phyloP scores from a whole-genome alignment of 1,284 basidiomycete species.

The Xanthoconium separans region DNA sequence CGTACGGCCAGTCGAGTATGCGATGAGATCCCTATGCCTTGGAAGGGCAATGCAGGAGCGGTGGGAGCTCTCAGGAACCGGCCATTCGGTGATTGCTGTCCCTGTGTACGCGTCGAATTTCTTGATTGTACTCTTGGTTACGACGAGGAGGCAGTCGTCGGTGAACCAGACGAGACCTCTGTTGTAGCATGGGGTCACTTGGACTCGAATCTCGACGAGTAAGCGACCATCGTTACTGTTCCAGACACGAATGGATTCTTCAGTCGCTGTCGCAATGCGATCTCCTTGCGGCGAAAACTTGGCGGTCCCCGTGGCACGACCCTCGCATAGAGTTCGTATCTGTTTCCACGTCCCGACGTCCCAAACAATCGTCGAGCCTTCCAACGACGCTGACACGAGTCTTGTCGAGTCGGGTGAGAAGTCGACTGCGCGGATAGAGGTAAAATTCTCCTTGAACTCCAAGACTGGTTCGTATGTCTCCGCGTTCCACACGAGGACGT shows the following conservation, averaged over 20 bases:
- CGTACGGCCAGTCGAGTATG: background rate
- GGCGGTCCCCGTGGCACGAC: background rate
- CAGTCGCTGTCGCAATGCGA: background rate
- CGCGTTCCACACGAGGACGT: background rate
- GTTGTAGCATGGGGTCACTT: background rate
- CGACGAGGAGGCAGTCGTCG: background rate
- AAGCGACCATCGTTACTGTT: background rate
- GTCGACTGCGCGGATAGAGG: background rate
- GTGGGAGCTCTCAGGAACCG: rapidly evolving
- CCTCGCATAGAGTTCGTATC: background rate
- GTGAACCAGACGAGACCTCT: background rate
- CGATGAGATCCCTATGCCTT: background rate
- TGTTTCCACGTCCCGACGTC: background rate
- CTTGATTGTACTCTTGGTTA: background rate
- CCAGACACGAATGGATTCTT: background rate
- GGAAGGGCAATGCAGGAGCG: background rate
- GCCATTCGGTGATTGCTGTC: background rate
- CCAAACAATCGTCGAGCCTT: background rate
- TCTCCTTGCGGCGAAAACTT: background rate
- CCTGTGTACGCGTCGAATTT: background rate
- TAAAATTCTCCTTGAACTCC: background rate
- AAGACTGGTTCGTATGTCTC: background rate
- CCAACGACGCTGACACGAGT: background rate
- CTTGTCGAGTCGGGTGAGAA: background rate
- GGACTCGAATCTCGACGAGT: background rate